phyloP scores from a whole-genome alignment of 1,139 yeast species.

The Pichia sp. region DNA sequence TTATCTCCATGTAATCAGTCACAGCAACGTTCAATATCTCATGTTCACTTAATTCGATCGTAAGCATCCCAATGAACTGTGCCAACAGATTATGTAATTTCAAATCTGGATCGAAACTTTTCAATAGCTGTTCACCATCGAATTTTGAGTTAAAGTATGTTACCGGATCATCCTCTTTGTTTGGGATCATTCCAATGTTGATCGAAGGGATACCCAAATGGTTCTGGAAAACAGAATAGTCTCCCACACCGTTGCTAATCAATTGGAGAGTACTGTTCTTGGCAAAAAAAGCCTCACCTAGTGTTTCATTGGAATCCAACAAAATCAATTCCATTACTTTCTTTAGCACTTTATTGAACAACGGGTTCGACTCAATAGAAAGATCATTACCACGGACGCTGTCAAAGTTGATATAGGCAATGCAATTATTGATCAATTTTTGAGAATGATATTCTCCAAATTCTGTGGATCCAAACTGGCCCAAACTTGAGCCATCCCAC shows the following conservation, averaged over 20 bases:
- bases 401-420: slow-evolving; percentile 46
- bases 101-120: slow-evolving; percentile 51
- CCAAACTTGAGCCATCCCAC: slow-evolving; percentile 51
- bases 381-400: slow-evolving; percentile 41
- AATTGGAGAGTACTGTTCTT: slow-evolving; percentile 28
- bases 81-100: slow-evolving; percentile 53
- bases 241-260: slow-evolving; percentile 37
- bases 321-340: slow-evolving; percentile 36
- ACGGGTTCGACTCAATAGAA: slow-evolving; percentile 38
- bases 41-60: slow-evolving; percentile 49
- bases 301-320: slow-evolving; percentile 29
- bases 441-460: slow-evolving; percentile 39
- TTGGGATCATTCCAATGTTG: slow-evolving; percentile 37
- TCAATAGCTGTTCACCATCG: slow-evolving; percentile 57
- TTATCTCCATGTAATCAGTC: slow-evolving; percentile 36
- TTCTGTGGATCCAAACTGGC: slow-evolving; percentile 46
- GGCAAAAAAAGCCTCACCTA: slow-evolving; percentile 36
- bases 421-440: slow-evolving; percentile 32
- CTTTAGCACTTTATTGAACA: slow-evolving; percentile 35
- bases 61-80: slow-evolving; percentile 53
- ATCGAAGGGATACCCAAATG: slow-evolving; percentile 49
- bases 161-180: slow-evolving; percentile 37
- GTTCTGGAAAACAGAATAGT: slow-evolving; percentile 44
- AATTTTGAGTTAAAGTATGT: slow-evolving; percentile 57
- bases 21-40: slow-evolving; percentile 45